Percentiles rank a stretch among this genome's conserved stretches.
These are phyloP conservation scores for Mollisiaceae sp. DNA, from an alignment of 2,329 filamentous ascomycete species.

Conservation along the genomic window DNA sequence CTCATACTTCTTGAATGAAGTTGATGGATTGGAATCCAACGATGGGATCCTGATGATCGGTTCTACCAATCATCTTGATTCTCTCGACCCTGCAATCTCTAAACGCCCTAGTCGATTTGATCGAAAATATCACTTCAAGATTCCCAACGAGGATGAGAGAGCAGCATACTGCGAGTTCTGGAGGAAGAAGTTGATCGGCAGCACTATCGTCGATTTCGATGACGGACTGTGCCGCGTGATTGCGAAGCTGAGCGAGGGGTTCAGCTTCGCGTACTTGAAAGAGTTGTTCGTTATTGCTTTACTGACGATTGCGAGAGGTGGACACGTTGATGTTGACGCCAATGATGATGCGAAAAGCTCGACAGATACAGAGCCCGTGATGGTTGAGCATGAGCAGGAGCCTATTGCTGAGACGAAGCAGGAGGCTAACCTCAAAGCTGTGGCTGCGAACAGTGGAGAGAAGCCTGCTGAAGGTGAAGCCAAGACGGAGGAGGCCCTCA, in stretches of 20 bases:
- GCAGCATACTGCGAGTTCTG: conserved; percentile 66
- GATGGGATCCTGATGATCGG: conserved; percentile 74
- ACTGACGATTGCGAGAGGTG: conserved; percentile 54
- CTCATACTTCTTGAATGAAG: conserved; percentile 75
- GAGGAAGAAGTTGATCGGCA: conserved; percentile 60
- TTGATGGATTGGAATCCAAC: conserved; percentile 71
- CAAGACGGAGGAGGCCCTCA: background rate
- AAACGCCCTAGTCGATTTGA: conserved; percentile 71
- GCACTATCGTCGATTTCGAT: conserved; percentile 63
- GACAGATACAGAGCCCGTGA: conserved; percentile 18
- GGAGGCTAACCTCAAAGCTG: background rate
- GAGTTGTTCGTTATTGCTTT: conserved; percentile 69
- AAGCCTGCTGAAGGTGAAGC: background rate
- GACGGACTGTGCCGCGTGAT: conserved; percentile 61
- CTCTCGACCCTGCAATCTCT: conserved; percentile 68
- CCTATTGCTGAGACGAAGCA: background rate
- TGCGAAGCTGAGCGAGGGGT: conserved; percentile 63
- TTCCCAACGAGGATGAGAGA: conserved; percentile 59
- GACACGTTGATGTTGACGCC: conserved; percentile 50
- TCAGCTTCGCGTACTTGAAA: conserved; percentile 73
- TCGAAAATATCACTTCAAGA: conserved; percentile 67
- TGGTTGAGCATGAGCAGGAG: conserved; percentile 16
- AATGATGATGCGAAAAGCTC: conserved; percentile 60
- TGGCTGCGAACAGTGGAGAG: background rate
- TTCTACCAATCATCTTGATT: conserved; percentile 68